These are phyloP conservation scores for Backusella mclennaniae DNA, from an alignment of 192 early-diverging fungal species.

Conservation along the genomic window DNA sequence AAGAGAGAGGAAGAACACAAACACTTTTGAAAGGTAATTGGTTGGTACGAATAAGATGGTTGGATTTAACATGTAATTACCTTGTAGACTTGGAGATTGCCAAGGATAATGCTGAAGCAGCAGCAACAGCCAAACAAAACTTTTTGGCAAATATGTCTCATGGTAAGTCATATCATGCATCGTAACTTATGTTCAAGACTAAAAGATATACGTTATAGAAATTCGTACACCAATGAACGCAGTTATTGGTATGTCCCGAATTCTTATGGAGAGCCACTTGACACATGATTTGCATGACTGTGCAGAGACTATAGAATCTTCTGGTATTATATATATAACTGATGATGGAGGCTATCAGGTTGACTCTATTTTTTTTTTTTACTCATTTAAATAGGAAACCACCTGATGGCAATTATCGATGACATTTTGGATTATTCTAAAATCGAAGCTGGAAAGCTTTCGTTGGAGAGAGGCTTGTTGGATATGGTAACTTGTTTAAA, in stretches of 20 bases:
- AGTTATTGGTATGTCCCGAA: constrained; percentile 66
- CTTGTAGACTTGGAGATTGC: constrained; percentile 37
- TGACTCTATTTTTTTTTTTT: neutral
- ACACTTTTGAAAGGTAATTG: constrained; percentile 27
- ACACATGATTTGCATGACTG: constrained; percentile 67
- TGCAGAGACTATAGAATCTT: constrained; percentile 42
- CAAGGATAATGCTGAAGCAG: constrained; percentile 51
- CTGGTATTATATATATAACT: neutral
- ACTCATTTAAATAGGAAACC: constrained; percentile 22
- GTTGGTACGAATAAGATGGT: too few species aligned
- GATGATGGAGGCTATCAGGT: neutral
- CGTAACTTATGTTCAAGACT: neutral
- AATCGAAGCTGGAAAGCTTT: constrained; percentile 77
- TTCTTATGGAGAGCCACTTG: constrained; percentile 69
- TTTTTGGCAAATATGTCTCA: constrained; percentile 84
- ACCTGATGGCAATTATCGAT: constrained; percentile 66
- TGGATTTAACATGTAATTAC: too few species aligned
- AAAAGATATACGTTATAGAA: constrained; percentile 12
- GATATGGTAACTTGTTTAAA: constrained; percentile 9
- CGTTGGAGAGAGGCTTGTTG: constrained; percentile 30
- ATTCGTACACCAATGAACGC: constrained; percentile 79
- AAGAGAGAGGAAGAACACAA: constrained; percentile 38
- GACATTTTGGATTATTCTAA: constrained; percentile 78
- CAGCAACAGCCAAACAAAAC: constrained; percentile 45
- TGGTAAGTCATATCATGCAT: neutral